A percentile compares a stretch with the other conserved stretches of the same genome.
phyloP scores from a whole-genome alignment of 306 rosid genomes.

The Medicago arabica region DNA sequence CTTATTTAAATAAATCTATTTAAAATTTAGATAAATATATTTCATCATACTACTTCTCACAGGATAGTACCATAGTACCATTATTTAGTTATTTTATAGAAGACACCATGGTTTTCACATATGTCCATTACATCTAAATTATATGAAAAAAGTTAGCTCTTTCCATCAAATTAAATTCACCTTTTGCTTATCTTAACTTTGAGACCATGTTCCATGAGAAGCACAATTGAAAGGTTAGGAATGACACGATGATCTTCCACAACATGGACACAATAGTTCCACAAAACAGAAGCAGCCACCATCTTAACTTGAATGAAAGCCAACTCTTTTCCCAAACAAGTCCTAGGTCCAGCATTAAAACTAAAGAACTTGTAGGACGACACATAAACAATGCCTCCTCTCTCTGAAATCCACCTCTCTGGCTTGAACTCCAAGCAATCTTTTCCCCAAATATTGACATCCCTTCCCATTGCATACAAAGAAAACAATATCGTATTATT shows the following conservation, averaged over 20 bases:
- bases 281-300: constrained; percentile 38
- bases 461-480: constrained; percentile 64
- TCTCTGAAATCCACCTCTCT: constrained; percentile 61
- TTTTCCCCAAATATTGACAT: constrained; percentile 56
- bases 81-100: neutral
- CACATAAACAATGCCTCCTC: constrained; percentile 42
- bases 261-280: constrained; percentile 40
- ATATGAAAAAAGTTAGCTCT: too few relatives aligned
- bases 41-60: neutral
- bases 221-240: constrained; percentile 47
- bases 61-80: neutral
- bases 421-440: constrained; percentile 68
- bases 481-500: constrained; percentile 36
- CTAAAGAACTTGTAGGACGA: constrained; percentile 57
- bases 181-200: constrained; percentile 46
- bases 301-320: constrained; percentile 54
- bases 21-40: neutral
- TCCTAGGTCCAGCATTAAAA: constrained; percentile 62
- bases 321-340: constrained; percentile 59
- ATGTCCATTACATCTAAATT: too few relatives aligned
- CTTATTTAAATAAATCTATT: too few relatives aligned
- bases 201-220: constrained; percentile 59
- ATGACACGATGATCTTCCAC: constrained; percentile 33
- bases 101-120: neutral
- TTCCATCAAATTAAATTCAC: neutral